Conservation (phyloP, 1,284 basidiomycete genomes). For the Ceratobasidium sp. region DNA sequence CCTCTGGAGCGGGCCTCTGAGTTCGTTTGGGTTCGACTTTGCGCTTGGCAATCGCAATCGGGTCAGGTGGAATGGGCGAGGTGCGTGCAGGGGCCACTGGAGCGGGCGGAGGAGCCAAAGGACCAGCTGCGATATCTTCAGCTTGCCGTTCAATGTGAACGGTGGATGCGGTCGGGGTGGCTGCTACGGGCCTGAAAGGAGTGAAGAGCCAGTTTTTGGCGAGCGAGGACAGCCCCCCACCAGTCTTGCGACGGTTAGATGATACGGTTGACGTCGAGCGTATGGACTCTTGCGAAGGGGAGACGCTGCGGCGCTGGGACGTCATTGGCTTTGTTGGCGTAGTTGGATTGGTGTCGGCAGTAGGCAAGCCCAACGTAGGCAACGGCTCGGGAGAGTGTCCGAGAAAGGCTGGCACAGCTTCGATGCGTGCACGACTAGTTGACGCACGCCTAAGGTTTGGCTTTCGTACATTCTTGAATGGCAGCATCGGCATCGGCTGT, state of each 20-base stretch:
- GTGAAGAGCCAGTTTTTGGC: slow-evolving; percentile 67
- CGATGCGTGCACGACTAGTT: slow-evolving; percentile 22
- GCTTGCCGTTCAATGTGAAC: slow-evolving; percentile 37
- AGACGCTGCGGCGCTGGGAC: slow-evolving; percentile 54
- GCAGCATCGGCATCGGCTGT: slow-evolving; percentile 24
- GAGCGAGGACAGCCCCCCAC: slow-evolving; percentile 53
- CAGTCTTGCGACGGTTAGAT: slow-evolving; percentile 50
- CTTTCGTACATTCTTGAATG: slow-evolving; percentile 32
- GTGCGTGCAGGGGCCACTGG: neutral
- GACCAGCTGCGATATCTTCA: slow-evolving; percentile 27
- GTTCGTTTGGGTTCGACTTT: slow-evolving; percentile 25
- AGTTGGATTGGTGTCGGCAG: slow-evolving; percentile 9
- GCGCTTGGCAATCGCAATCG: slow-evolving; percentile 63
- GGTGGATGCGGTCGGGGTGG: slow-evolving; percentile 33
- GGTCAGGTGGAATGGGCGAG: slow-evolving; percentile 50
- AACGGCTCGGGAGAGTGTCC: slow-evolving; percentile 32
- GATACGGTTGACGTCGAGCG: slow-evolving; percentile 51
- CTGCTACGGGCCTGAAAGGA: slow-evolving; percentile 66
- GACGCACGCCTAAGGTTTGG: slow-evolving; percentile 25
- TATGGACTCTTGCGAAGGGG: slow-evolving; percentile 73
- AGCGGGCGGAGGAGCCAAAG: slow-evolving; percentile 21
- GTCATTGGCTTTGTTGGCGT: slow-evolving; percentile 8
- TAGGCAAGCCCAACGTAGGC: slow-evolving; percentile 30
- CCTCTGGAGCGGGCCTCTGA: slow-evolving; percentile 17
- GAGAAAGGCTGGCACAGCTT: slow-evolving; percentile 25